Evolutionary conservation across 768 basidiomycete genomes (phyloP).

Genomic region (Kwoniella sp.): DNA sequence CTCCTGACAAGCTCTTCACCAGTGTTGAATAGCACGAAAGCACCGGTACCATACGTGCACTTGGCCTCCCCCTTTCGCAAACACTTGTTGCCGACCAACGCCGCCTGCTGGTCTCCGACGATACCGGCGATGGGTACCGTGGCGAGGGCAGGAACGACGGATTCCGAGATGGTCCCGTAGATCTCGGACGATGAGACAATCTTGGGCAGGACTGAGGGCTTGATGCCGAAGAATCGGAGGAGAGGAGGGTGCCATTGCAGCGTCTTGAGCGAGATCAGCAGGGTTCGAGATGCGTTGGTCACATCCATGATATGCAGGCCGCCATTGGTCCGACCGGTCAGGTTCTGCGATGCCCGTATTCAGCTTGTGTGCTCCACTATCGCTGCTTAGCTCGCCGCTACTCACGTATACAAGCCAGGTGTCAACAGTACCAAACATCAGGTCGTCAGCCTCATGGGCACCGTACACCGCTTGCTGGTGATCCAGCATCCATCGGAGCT

Average conservation of each 20-base stretch:
- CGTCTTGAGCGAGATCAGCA: conserved; percentile 76
- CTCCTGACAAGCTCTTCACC: conserved; percentile 81
- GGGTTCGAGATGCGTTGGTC: conserved; percentile 93
- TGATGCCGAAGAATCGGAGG: conserved; percentile 80
- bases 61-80: conserved; percentile 86
- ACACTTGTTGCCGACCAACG: conserved; percentile 94
- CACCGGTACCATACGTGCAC: conserved; percentile 96
- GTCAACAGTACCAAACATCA: conserved; percentile 92
- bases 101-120: conserved; percentile 97
- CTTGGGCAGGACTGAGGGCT: conserved; percentile 70
- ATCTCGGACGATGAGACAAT: conserved; percentile 89
- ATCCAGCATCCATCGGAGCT: conserved; percentile 95
- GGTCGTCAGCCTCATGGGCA: conserved; percentile 74
- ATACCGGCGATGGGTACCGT: conserved; percentile 85
- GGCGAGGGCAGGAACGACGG: conserved; percentile 54
- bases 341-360: conserved; percentile 47
- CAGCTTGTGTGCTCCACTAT: background rate
- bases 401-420: conserved; percentile 89
- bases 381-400: background rate
- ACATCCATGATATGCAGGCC: conserved; percentile 83
- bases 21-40: conserved; percentile 92
- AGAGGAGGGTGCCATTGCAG: conserved; percentile 79
- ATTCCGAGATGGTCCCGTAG: conserved; percentile 66
- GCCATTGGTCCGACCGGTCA: conserved; percentile 68
- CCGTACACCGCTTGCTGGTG: conserved; percentile 68